Evolutionary conservation across 2,329 filamentous ascomycete genomes (phyloP).

Genomic region (Aureobasidium sp.): DNA sequence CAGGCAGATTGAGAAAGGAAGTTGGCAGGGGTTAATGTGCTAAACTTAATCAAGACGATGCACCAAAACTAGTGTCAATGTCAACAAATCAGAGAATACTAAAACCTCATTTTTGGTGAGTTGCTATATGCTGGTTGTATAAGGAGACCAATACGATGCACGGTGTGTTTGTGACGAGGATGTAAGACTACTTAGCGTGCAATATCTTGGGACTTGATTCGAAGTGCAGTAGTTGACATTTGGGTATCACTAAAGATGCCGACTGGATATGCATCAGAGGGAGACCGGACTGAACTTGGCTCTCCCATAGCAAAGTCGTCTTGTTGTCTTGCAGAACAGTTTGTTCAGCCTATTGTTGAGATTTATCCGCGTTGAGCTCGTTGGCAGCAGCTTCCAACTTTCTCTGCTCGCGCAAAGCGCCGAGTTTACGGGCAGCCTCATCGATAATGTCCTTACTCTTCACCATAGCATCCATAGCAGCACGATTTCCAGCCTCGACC

Average conservation of each 20-base stretch:
- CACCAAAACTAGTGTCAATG: neutral
- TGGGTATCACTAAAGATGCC: neutral
- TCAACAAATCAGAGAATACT: neutral
- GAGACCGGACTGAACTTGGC: too few species aligned
- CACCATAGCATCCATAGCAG: conserved; percentile 54
- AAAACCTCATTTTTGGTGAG: too few species aligned
- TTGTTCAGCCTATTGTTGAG: neutral
- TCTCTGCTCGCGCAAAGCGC: neutral
- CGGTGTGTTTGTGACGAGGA: too few species aligned
- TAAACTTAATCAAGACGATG: too few species aligned
- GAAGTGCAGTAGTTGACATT: too few species aligned
- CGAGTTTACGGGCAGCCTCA: conserved; percentile 10
- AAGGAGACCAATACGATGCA: too few species aligned
- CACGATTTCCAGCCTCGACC: conserved; percentile 59
- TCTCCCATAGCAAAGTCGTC: neutral
- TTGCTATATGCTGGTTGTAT: too few species aligned
- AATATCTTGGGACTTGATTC: too few species aligned
- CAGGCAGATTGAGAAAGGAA: conserved; percentile 53
- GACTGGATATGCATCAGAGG: too few species aligned
- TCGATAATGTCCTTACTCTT: conserved; percentile 27
- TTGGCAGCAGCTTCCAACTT: neutral
- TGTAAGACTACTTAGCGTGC: too few species aligned
- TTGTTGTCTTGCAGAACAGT: neutral
- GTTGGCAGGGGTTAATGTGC: conserved; percentile 35
- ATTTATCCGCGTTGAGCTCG: neutral